Base-by-base conservation (phyloP, 345 rosid genomes). In the Xanthoceras sorbifolium region DNA sequence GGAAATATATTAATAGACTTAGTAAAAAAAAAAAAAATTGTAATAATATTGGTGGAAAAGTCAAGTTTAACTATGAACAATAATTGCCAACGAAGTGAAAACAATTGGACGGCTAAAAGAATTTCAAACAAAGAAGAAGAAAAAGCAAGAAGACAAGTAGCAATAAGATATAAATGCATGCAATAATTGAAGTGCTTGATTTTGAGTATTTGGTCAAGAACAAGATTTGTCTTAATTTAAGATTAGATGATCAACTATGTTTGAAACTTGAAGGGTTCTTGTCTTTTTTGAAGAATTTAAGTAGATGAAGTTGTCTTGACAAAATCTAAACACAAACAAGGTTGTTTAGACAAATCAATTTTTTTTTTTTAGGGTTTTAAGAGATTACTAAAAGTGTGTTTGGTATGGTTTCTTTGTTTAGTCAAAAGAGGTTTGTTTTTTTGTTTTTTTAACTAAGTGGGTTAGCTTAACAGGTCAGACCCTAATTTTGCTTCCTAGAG, bases 291-390 rank as follows among this genome's bases (percentile, higher is more conserved):
- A 54, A 71, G 34, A 29, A 34, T 57, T n/a, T 23, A 71, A 71
- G 64, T 71, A 71, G 75, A 57, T 71, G 22, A 20, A 36, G 0
- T 34, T 20, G 32, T 57, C 32, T 34, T 57, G 75, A 34, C 64
- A 34, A 38, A 8, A 34, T n/a, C 32, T 25, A 31, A 26, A 31
- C 72, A 15, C 59, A 25, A 25, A 55, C 50, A 4, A 62, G 20
- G 46, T 38, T 26, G 25, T 3, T 32, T 32, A 5, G 8, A 34
- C 36, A n/a, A n/a, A n/a, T n/a, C n/a, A n/a, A n/a, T n/a, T n/a
- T 32, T 32, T 2, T n/a, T 6, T 64, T 31, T 32, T 6, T 17
- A 14, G 4, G 18, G 18, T 22, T 59, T 22, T 9, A 59, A 59
- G 63, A 6, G 46, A 42, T 42, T 42, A 32, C n/a, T n/a, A 32